A percentile compares a stretch with the other conserved stretches of the same genome.
These are phyloP conservation scores for Fraxinus angustifolia DNA, from an alignment of 305 asterid genomes.

Conservation along the genomic window DNA sequence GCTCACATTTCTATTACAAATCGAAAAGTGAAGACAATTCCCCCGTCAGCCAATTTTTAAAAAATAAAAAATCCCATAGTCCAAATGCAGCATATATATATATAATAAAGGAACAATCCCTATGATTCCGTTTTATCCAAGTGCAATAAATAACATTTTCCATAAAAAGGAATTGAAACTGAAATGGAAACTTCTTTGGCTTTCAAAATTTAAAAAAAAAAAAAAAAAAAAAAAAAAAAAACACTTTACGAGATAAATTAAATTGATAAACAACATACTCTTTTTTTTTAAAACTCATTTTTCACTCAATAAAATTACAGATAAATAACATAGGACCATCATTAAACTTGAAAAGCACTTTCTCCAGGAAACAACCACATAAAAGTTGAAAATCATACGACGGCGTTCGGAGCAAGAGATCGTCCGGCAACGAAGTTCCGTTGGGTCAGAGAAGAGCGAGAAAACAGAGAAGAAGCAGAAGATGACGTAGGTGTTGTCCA, in stretches of 20 bases:
- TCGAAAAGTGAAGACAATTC: constrained; percentile 15
- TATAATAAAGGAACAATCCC: not conserved
- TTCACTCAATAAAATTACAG: not conserved
- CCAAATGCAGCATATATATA: not conserved
- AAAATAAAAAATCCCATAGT: no score
- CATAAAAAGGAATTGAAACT: not conserved
- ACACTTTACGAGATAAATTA: not conserved
- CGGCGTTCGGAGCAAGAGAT: constrained; percentile 24
- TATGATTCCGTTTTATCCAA: not conserved
- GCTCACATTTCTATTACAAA: constrained; percentile 57
- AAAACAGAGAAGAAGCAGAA: constrained; percentile 30
- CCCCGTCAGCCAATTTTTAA: not conserved
- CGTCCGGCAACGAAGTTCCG: constrained; percentile 27
- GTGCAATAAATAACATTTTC: not conserved
- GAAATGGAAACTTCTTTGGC: not conserved
- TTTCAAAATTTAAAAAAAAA: not conserved
- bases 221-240: not conserved
- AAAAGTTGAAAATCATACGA: constrained; percentile 33
- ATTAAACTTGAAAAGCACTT: not conserved
- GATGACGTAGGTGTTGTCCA: constrained; percentile 39
- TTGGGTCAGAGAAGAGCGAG: constrained; percentile 20
- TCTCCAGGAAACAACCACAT: not conserved
- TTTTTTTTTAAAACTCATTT: not conserved
- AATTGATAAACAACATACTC: not conserved
- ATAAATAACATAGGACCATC: not conserved